A percentile compares a stretch with the other conserved stretches of the same genome.
phyloP scores from a whole-genome alignment of 805 yeast genomes.

The Yamadazyma akitaensis region DNA sequence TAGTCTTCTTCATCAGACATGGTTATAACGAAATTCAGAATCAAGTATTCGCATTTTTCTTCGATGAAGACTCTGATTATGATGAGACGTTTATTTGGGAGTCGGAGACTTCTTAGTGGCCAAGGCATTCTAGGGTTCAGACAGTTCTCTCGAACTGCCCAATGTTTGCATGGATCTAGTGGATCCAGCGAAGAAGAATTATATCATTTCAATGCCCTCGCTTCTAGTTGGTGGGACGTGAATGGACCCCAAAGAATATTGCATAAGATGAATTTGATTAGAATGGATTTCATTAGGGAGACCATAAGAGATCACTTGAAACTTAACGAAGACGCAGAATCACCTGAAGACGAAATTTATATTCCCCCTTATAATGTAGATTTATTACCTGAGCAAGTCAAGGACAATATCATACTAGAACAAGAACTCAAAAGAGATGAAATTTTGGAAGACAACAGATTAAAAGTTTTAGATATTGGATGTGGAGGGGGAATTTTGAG shows the following conservation, averaged over 20 bases:
- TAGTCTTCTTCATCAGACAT: slow-evolving; percentile 23
- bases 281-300: slow-evolving; percentile 81
- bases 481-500: slow-evolving; percentile 97
- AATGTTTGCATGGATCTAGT: slow-evolving; percentile 16
- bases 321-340: slow-evolving; percentile 32
- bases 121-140: background rate
- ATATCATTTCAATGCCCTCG: slow-evolving; percentile 79
- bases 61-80: background rate
- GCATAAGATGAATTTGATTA: slow-evolving; percentile 87
- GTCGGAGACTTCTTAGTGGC: background rate
- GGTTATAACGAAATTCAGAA: no score
- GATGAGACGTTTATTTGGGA: background rate
- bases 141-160: background rate
- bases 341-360: slow-evolving; percentile 48
- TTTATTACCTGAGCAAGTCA: slow-evolving; percentile 58
- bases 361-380: slow-evolving; percentile 76
- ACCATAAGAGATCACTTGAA: slow-evolving; percentile 47
- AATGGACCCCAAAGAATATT: slow-evolving; percentile 89
- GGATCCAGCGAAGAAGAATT: slow-evolving; percentile 61
- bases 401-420: slow-evolving; percentile 45
- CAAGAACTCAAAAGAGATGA: slow-evolving; percentile 46
- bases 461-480: slow-evolving; percentile 79
- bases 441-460: slow-evolving; percentile 31
- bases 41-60: slow-evolving; percentile 1
- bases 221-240: slow-evolving; percentile 98